Base-by-base conservation (phyloP, 108 stramenopile species). In the Cyclotella cryptica region DNA sequence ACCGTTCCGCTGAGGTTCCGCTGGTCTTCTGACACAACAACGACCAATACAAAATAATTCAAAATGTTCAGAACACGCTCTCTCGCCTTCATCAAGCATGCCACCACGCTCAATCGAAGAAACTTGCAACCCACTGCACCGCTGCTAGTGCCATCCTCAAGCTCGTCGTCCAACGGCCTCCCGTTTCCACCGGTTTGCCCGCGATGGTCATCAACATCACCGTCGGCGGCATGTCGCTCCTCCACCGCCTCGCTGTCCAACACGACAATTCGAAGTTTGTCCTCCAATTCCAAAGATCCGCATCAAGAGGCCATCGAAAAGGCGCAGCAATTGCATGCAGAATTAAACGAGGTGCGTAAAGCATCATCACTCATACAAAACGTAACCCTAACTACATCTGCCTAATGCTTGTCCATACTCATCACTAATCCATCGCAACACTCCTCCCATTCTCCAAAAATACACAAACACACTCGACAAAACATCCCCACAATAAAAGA, bases 321-420 rank as follows among this genome's bases (percentile, higher is more conserved):
- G 71, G 77, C 81, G n/a, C 30, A 78, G 53, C 55, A 60, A 65
- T 46, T 83, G 17, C 81, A 83, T 40, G 71, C 71, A 11, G 81
- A 83, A 29, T 53, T 83, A 42, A 78, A 66, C 44, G 77, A 77
- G 42, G 58, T 81, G 46, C 19, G 69, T 52, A 26, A 29, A 41
- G 4, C 41, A 54, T 57, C 27, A 35, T 39, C 27, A 39, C 29
- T 17, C 65, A 41, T 27, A 35, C 28, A n/a, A 66, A 44, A 3
- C 18, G 21, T 0, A 13, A 5, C 2, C 8, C 1, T 47, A 18
- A 49, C 22, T n/a, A n/a, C n/a, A n/a, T n/a, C n/a, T n/a, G n/a
- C n/a, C n/a, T n/a, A n/a, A n/a, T n/a, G n/a, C n/a, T n/a, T n/a
- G n/a, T n/a, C n/a, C n/a, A n/a, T n/a, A n/a, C n/a, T n/a, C n/a